Evolutionary conservation across 2,329 filamentous ascomycete genomes (phyloP).

Genomic region (Colletotrichum paranaense): DNA sequence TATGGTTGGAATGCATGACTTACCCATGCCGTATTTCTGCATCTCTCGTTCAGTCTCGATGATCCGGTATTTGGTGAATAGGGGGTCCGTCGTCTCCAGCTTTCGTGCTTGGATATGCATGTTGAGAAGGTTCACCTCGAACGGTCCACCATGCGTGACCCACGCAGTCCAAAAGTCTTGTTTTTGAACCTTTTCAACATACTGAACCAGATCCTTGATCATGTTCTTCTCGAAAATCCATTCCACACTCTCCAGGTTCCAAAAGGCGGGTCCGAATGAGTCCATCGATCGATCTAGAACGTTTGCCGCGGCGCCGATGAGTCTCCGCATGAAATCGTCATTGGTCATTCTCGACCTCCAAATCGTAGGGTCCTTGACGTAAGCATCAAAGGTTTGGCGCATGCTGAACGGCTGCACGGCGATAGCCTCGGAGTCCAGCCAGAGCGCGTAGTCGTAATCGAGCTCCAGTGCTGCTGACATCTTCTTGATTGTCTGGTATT

Average conservation of each 20-base stretch:
- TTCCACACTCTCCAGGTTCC: slow-evolving; percentile 23
- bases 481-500: slow-evolving; percentile 30
- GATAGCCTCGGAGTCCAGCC: slow-evolving; percentile 28
- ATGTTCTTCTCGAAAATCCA: slow-evolving; percentile 22
- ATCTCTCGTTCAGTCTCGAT: slow-evolving; percentile 19
- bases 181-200: neutral
- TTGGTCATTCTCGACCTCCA: slow-evolving; percentile 12
- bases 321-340: neutral
- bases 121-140: slow-evolving; percentile 23
- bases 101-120: slow-evolving; percentile 21
- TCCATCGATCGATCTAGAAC: neutral
- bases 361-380: slow-evolving; percentile 12
- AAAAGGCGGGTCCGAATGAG: slow-evolving; percentile 5
- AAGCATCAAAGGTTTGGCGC: slow-evolving; percentile 4
- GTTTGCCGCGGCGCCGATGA: neutral
- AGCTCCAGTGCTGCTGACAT: neutral
- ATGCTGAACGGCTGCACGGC: slow-evolving; percentile 22
- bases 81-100: slow-evolving; percentile 12
- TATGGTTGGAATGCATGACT: neutral
- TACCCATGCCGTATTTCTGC: slow-evolving; percentile 15
- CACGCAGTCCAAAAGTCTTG: slow-evolving; percentile 25
- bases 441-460: slow-evolving; percentile 24
- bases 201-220: slow-evolving; percentile 6
- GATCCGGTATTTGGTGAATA: slow-evolving; percentile 11
- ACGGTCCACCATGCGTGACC: slow-evolving; percentile 5